Evolutionary conservation across 345 rosid species (phyloP).

Genomic region (Corchorus olitorius): DNA sequence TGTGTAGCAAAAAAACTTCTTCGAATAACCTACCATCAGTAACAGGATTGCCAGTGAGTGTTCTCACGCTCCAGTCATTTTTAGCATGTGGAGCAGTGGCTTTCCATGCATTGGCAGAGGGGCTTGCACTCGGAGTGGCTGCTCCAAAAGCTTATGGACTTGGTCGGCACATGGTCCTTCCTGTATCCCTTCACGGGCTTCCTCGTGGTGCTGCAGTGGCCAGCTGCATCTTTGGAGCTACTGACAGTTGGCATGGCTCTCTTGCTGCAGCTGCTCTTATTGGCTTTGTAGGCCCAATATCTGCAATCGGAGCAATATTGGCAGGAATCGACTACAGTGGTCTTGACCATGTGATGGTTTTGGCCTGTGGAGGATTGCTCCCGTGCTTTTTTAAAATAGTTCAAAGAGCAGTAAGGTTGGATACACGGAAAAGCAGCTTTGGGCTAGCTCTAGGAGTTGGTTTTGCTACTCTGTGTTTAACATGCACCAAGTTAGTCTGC

Average conservation of each 20-base stretch:
- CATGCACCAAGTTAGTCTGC: slow-evolving; percentile 87
- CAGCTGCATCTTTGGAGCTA: slow-evolving; percentile 90
- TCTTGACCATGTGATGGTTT: slow-evolving; percentile 89
- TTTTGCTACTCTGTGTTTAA: slow-evolving; percentile 76
- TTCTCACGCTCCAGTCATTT: slow-evolving; percentile 81
- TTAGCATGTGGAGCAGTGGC: slow-evolving; percentile 89
- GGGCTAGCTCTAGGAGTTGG: slow-evolving; percentile 70
- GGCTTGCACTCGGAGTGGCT: slow-evolving; percentile 96
- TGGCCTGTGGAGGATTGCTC: slow-evolving; percentile 85
- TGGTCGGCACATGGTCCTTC: slow-evolving; percentile 95
- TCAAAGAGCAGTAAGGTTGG: slow-evolving; percentile 65
- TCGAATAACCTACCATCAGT: slow-evolving; percentile 45
- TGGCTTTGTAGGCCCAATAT: slow-evolving; percentile 87
- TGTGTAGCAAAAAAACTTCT: slow-evolving; percentile 59
- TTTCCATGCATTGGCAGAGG: slow-evolving; percentile 94
- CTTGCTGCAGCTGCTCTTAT: slow-evolving; percentile 85
- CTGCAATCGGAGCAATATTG: slow-evolving; percentile 90
- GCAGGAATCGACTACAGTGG: slow-evolving; percentile 94
- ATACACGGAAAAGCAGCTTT: slow-evolving; percentile 51
- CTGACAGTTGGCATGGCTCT: slow-evolving; percentile 90
- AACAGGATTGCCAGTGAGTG: slow-evolving; percentile 67
- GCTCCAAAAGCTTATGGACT: slow-evolving; percentile 97
- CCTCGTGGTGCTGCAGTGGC: slow-evolving; percentile 98
- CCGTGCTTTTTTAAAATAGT: slow-evolving; percentile 70
- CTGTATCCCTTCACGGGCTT: slow-evolving; percentile 91